Conservation (phyloP, 169 alveolate genomes). For the Cryptosporidium felis region DNA sequence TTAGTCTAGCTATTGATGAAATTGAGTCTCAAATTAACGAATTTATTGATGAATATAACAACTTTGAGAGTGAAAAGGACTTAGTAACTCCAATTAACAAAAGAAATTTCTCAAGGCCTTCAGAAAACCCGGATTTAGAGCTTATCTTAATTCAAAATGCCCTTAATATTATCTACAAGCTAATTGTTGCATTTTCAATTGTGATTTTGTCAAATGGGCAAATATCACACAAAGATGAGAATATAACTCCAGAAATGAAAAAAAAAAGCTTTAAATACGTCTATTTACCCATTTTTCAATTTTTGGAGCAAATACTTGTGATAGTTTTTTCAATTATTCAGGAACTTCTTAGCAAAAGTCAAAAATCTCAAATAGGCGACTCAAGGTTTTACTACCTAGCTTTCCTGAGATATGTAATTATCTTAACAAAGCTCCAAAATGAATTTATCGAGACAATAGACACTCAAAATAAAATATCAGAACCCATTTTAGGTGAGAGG, state of each 20-base stretch:
- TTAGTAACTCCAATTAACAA: too few relatives aligned
- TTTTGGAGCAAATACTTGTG: constrained; percentile 4
- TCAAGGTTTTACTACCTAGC: neutral
- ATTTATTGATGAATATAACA: constrained; percentile 1
- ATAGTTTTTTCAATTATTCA: neutral
- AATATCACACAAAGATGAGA: neutral
- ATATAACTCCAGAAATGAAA: neutral
- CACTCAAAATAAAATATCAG: neutral
- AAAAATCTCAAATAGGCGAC: too few relatives aligned
- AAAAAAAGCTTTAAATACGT: neutral
- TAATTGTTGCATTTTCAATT: constrained; percentile 8
- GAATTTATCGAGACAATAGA: neutral
- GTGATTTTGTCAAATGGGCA: neutral
- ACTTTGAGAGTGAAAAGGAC: too few relatives aligned
- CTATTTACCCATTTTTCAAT: constrained; percentile 28
- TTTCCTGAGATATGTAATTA: constrained; percentile 11
- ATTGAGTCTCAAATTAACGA: constrained; percentile 27
- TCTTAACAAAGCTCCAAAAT: constrained; percentile 1
- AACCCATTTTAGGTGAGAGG: neutral
- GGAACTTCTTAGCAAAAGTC: too few relatives aligned
- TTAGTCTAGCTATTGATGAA: constrained; percentile 49
- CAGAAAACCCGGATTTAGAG: too few relatives aligned
- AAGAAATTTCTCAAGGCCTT: too few relatives aligned
- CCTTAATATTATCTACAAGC: constrained; percentile 9
- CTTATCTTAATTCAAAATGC: neutral